Evolutionary conservation across 495 filamentous ascomycete species (phyloP), one percentile per base, ranked within the genome.

Genomic region (Daldinia caldariorum): DNA sequence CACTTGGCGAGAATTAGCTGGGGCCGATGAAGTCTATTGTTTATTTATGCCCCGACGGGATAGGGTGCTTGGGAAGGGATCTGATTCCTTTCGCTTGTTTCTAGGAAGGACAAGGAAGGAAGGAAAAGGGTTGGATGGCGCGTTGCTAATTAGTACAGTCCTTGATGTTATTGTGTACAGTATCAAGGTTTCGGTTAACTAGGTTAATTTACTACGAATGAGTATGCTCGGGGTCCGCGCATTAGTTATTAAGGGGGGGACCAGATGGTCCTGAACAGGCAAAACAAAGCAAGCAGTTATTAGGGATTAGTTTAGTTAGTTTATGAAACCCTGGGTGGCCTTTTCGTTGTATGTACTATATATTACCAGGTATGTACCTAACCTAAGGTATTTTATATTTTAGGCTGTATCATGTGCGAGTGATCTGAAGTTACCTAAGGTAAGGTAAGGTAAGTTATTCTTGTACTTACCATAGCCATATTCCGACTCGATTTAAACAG

Each of bases 171-270:
- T 73, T 61, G 55, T 66, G 74, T 74, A 74, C 69, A 68, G 56
- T 67, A 67, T 60, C 38, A 71, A 63, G 73, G 66, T 71, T 74
- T 74, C 63, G 61, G 39, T 57, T 67, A n/a, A n/a, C n/a, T n/a
- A 20, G 43, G 58, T 37, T 70, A 70, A 65, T 59, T 63, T 63
- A 63, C 26, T 34, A 63, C 39, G 55, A 34, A 37, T 22, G 18
- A 32, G 61, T 58, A 64, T 54, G 60, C 54, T 43, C 32, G 49
- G 66, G 54, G 60, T 39, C 12, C 59, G 32, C 59, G 47, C 47
- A 26, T 49, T 14, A 16, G 41, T 31, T 8, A 35, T 47, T 37
- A 22, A 7, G 26, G 3, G 14, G 41, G 41, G 43, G 43, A 1
- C 9, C 43, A 47, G 43, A 47, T 22, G 43, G 43, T 47, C 9